Base-by-base conservation (phyloP, 2,329 filamentous ascomycete genomes). In the Phoma herbarum region DNA sequence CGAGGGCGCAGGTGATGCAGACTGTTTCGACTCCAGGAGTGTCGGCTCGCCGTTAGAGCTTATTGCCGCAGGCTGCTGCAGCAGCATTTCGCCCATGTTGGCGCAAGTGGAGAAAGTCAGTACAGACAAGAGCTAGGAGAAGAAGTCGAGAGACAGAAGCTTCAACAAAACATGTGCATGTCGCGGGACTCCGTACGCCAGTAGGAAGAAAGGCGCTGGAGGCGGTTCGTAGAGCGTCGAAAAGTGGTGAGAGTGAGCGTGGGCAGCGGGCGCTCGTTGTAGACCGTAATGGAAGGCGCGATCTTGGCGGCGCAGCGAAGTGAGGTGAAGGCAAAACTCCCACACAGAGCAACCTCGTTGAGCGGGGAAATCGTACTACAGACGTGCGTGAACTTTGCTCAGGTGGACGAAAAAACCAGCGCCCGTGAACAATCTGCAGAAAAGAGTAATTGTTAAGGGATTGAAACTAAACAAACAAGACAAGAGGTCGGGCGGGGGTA, bases 321-420 rank as follows among this genome's bases (percentile, higher is more conserved):
- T 52, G 53, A 61, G 47, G 62, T 64, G 59, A 64, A 58, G 26
- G 60, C 57, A 57, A 60, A 35, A 25, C 31, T 49, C 2, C 2
- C 14, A 29, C 37, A 18, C 26, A 18, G 46, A 42, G 7, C 22
- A 12, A 35, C n/a, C 7, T 25, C n/a, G 41, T 25, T 16, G 22
- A 42, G 35, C 26, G 20, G 45, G 16, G 11, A 18, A 12, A 33
- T 2, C 11, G 12, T 10, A 20, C 28, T 26, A 16, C 23, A 6
- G 5, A 16, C 16, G 4, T 8, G n/a, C 41, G 16, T 16, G 29
- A 8, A 23, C 4, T 28, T 20, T 2, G 8, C 22, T 7, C 16
- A 12, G 23, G 12, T n/a, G n/a, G 22, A 35, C 2, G 16, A 16
- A 16, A 14, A 14, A 18, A 9, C 28, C n/a, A 28, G 45, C 37